phyloP scores from a whole-genome alignment of 1,284 basidiomycete species.

The Pascua sp. region DNA sequence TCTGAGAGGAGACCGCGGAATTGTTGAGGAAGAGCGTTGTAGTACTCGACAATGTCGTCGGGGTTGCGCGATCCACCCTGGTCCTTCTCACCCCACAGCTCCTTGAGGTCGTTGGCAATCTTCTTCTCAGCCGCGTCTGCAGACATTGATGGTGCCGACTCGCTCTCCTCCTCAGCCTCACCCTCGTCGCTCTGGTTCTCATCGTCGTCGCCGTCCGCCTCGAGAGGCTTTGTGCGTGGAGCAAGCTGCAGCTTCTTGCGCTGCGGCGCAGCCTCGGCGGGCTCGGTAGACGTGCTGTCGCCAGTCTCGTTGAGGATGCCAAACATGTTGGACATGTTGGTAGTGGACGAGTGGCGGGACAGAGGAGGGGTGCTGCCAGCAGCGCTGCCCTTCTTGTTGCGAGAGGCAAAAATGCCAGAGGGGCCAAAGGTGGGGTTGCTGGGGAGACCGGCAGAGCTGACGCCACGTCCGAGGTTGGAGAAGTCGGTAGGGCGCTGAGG shows the following conservation, averaged over 20 bases:
- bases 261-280: constrained; percentile 54
- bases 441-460: constrained; percentile 76
- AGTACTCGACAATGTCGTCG: constrained; percentile 59
- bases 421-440: constrained; percentile 70
- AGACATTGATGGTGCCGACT: constrained; percentile 56
- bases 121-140: constrained; percentile 70
- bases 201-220: constrained; percentile 40
- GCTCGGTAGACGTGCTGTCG: constrained; percentile 49
- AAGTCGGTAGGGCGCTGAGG: constrained; percentile 67
- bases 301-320: constrained; percentile 62
- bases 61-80: constrained; percentile 44
- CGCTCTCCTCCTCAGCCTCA: constrained; percentile 55
- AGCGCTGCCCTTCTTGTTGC: constrained; percentile 58
- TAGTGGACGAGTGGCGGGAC: constrained; percentile 69
- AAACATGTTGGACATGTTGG: constrained; percentile 91
- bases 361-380: constrained; percentile 60
- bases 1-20: constrained; percentile 63
- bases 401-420: constrained; percentile 66
- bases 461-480: constrained; percentile 70
- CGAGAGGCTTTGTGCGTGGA: constrained; percentile 59
- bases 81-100: constrained; percentile 52
- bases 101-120: constrained; percentile 59
- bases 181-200: constrained; percentile 54
- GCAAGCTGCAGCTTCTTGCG: constrained; percentile 70
- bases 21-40: constrained; percentile 57